A percentile compares a stretch with the other conserved stretches of the same genome.
Conservation (phyloP, 2,329 filamentous ascomycete genomes). For the Fusarium drepaniforme region DNA sequence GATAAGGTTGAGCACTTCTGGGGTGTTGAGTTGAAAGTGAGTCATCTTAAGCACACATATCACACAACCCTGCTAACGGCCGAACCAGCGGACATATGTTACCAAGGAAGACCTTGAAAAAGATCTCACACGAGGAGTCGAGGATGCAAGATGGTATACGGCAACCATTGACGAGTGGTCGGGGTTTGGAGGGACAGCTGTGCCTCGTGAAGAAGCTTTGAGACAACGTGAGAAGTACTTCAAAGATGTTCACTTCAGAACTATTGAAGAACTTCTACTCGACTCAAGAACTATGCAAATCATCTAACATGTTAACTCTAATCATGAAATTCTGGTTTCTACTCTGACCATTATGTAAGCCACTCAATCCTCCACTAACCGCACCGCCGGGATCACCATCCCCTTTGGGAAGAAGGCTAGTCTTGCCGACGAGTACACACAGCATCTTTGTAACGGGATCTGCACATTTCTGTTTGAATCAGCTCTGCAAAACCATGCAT, state of each 20-base stretch:
- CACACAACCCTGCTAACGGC: neutral
- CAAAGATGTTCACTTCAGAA: conserved; percentile 5
- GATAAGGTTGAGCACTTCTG: neutral
- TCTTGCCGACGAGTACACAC: neutral
- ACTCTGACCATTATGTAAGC: neutral
- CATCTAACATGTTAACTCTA: neutral
- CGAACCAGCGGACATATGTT: neutral
- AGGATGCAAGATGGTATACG: neutral
- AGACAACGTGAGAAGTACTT: neutral
- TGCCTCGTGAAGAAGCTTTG: neutral
- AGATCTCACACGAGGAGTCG: neutral
- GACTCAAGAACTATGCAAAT: neutral
- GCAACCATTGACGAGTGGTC: conserved; percentile 6
- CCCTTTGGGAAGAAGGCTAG: neutral
- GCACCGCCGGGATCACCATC: neutral
- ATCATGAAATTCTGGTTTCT: neutral
- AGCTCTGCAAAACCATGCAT: neutral
- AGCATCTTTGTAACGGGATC: neutral
- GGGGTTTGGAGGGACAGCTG: neutral
- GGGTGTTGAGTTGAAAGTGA: neutral
- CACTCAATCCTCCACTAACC: neutral
- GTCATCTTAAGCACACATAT: neutral
- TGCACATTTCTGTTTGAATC: neutral
- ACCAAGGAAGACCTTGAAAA: neutral
- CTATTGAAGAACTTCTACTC: neutral